Evolutionary conservation across 2,329 filamentous ascomycete species (phyloP).

Genomic region (Leptographium galeiforme): DNA sequence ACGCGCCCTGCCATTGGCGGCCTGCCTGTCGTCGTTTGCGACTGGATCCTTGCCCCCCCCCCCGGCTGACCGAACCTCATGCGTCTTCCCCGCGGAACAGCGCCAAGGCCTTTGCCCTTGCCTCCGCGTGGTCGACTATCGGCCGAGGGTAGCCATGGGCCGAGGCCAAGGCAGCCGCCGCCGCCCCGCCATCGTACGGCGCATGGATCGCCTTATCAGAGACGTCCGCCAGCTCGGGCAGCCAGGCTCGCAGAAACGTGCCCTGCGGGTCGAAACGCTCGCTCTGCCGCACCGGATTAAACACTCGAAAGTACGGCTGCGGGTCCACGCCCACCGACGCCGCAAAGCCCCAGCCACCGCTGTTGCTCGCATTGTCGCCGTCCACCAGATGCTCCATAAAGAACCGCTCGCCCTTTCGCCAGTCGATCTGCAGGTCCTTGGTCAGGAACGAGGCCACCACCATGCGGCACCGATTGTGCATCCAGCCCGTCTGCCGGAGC

Average conservation of each 20-base stretch:
- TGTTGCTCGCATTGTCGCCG: conserved; percentile 69
- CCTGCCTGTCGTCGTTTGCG: no score
- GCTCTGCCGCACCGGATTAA: conserved; percentile 73
- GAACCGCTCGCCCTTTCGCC: conserved; percentile 67
- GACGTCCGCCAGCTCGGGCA: conserved; percentile 48
- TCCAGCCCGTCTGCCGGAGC: conserved; percentile 52
- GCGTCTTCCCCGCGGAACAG: background rate
- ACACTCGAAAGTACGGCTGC: conserved; percentile 79
- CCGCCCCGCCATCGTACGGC: conserved; percentile 51
- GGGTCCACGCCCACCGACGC: conserved; percentile 24
- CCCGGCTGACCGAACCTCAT: background rate
- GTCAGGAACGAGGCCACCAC: conserved; percentile 67
- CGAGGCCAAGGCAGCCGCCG: background rate
- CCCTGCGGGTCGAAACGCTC: conserved; percentile 75
- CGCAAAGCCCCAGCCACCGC: conserved; percentile 44
- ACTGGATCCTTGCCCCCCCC: no score
- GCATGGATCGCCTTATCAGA: conserved; percentile 54
- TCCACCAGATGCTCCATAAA: conserved; percentile 76
- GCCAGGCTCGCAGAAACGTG: conserved; percentile 70
- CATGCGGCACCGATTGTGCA: conserved; percentile 83
- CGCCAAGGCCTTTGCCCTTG: background rate
- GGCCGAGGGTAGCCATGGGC: background rate
- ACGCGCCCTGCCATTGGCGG: no score
- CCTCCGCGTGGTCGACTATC: background rate
- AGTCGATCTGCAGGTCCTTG: conserved; percentile 72